Percentiles rank a stretch among this genome's conserved stretches.
Conservation (phyloP, 2,329 filamentous ascomycete genomes). For the Catunica adiposa region DNA sequence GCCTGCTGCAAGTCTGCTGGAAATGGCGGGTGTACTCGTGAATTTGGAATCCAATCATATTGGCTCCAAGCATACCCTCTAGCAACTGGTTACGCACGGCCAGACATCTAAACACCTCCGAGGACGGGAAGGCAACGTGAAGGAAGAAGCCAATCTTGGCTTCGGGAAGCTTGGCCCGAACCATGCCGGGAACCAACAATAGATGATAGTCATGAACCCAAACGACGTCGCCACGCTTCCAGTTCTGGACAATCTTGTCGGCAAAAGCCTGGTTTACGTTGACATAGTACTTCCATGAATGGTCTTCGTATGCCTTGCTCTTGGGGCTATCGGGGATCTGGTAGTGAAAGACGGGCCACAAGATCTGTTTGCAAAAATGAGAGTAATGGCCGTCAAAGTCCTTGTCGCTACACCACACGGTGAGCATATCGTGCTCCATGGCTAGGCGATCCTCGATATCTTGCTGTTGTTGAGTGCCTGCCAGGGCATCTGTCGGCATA, state of each 20-base stretch:
- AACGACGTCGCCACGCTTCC: conserved; percentile 82
- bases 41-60: conserved; percentile 85
- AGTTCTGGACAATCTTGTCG: conserved; percentile 75
- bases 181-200: conserved; percentile 72
- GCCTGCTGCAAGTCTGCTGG: conserved; percentile 81
- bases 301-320: conserved; percentile 94
- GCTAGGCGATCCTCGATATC: conserved; percentile 72
- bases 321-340: conserved; percentile 96
- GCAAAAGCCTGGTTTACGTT: conserved; percentile 88
- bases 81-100: conserved; percentile 74
- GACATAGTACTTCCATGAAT: conserved; percentile 91
- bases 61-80: conserved; percentile 83
- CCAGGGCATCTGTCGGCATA: conserved; percentile 79
- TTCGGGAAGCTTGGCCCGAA: conserved; percentile 77
- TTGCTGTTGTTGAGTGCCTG: conserved; percentile 55
- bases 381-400: conserved; percentile 91
- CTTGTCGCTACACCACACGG: conserved; percentile 74
- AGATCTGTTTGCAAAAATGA: conserved; percentile 92
- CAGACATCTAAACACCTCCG: conserved; percentile 85
- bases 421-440: conserved; percentile 65
- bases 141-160: conserved; percentile 94
- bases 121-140: conserved; percentile 88
- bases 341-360: conserved; percentile 97
- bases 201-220: conserved; percentile 97
- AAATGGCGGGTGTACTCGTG: conserved; percentile 89